Evolutionary conservation across 305 asterid genomes (phyloP).

Genomic region (Plantago lanceolata): DNA sequence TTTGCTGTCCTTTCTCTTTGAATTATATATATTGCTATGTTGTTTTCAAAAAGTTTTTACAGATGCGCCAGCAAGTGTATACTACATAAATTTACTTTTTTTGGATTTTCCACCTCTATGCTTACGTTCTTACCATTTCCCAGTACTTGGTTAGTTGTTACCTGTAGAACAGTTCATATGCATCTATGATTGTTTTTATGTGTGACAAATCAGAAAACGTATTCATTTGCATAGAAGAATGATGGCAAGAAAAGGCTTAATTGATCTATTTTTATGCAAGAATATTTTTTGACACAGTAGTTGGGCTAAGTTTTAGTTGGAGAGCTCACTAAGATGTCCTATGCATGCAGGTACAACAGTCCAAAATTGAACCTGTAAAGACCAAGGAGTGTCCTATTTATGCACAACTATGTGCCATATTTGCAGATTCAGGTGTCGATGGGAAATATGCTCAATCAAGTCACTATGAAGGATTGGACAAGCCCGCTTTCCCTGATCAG

Average conservation of each 20-base stretch:
- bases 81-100: not conserved
- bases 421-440: conserved; percentile 75
- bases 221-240: too few relatives aligned
- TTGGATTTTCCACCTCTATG: not conserved
- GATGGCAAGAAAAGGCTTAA: too few relatives aligned
- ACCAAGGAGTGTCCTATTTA: conserved; percentile 75
- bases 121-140: not conserved
- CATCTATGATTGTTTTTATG: too few relatives aligned
- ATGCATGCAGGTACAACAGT: conserved; percentile 32
- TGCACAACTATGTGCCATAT: conserved; percentile 67
- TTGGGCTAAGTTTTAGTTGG: too few relatives aligned
- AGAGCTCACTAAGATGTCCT: not conserved
- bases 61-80: too few relatives aligned
- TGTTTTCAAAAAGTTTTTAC: not conserved
- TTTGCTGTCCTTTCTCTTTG: conserved; percentile 14
- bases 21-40: not conserved
- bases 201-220: too few relatives aligned
- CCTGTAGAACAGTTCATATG: too few relatives aligned
- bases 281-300: too few relatives aligned
- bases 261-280: too few relatives aligned
- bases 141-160: not conserved
- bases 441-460: conserved; percentile 93
- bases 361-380: conserved; percentile 63
- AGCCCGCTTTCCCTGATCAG: conserved; percentile 28
- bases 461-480: conserved; percentile 69